Percentiles rank a stretch among this genome's conserved stretches.
These are phyloP conservation scores for Ophiosphaerella herpotricha DNA, from an alignment of 2,329 filamentous ascomycete species.

Conservation along the genomic window DNA sequence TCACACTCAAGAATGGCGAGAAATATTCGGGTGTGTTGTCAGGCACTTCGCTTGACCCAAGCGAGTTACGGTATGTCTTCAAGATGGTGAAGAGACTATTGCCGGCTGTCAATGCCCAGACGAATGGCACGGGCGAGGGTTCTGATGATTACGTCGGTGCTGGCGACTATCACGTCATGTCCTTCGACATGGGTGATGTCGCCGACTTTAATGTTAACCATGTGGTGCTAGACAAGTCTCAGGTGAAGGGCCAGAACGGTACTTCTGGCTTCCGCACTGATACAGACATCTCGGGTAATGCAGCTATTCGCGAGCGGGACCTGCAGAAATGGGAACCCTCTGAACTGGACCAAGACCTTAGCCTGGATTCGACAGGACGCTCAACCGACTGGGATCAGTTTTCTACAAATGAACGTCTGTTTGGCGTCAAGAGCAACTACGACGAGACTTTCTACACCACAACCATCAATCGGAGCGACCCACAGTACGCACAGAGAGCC, in stretches of 20 bases:
- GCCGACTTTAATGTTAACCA: constrained; percentile 60
- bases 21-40: constrained; percentile 66
- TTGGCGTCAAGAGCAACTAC: constrained; percentile 87
- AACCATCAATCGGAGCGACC: constrained; percentile 80
- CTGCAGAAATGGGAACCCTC: constrained; percentile 83
- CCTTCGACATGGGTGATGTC: constrained; percentile 65
- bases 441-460: constrained; percentile 96
- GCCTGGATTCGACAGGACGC: constrained; percentile 64
- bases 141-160: constrained; percentile 52
- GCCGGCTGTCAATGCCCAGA: constrained; percentile 46
- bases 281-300: constrained; percentile 79
- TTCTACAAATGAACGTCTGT: constrained; percentile 82
- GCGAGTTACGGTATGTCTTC: constrained; percentile 60
- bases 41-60: constrained; percentile 57
- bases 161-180: constrained; percentile 59
- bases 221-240: constrained; percentile 58
- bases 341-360: constrained; percentile 66
- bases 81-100: constrained; percentile 67
- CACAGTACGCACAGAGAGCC: constrained; percentile 76
- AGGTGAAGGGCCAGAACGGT: constrained; percentile 60
- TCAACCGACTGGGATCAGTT: constrained; percentile 84
- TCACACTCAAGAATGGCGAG: constrained; percentile 65
- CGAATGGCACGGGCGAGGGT: constrained; percentile 51
- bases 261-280: constrained; percentile 78
- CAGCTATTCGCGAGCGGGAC: constrained; percentile 70